These are phyloP conservation scores for Pseudocercospora macadamiae DNA, from an alignment of 2,329 filamentous ascomycete genomes.

Conservation along the genomic window DNA sequence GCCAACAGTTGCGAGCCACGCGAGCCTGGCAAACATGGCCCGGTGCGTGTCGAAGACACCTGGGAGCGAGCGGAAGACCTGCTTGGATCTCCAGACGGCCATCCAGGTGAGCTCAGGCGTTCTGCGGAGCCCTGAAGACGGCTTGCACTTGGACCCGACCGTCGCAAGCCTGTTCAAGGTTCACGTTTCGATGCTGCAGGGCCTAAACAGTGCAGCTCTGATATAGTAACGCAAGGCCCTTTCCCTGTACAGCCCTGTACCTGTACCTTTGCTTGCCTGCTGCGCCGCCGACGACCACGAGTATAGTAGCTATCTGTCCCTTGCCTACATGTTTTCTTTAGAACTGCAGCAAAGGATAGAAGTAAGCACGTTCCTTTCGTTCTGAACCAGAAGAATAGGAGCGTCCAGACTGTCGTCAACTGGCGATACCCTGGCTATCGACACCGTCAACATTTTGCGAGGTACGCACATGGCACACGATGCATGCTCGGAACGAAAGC, in stretches of 20 bases:
- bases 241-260: constrained; percentile 4
- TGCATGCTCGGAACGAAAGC: constrained; percentile 6
- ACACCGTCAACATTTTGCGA: neutral
- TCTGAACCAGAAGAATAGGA: neutral
- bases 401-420: neutral
- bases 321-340: constrained; percentile 1
- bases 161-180: neutral
- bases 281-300: neutral
- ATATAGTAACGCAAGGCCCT: constrained; percentile 6
- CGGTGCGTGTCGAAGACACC: neutral
- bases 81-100: neutral
- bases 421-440: neutral
- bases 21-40: neutral
- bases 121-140: neutral
- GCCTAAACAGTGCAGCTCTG: neutral
- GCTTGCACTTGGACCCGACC: neutral
- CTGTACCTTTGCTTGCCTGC: neutral
- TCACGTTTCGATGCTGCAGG: neutral
- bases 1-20: neutral
- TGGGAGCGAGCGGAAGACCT: neutral
- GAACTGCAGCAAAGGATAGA: neutral
- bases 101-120: neutral
- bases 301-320: neutral
- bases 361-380: neutral
- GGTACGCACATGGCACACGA: neutral